Evolutionary conservation across 2,329 filamentous ascomycete genomes (phyloP).

Genomic region (Fusarium nygamai): DNA sequence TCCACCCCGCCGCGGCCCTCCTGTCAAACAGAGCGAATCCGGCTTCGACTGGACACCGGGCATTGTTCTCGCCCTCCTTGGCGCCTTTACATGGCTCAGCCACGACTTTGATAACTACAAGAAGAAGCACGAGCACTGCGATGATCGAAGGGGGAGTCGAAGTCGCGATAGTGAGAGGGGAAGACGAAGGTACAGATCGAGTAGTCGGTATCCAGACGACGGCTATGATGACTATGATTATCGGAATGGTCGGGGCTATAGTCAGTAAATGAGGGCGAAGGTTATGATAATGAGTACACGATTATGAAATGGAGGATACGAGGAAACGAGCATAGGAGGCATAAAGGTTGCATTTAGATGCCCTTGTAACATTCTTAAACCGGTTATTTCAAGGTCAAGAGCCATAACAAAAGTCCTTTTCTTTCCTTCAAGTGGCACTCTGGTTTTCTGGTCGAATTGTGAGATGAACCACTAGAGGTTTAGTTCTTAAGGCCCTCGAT

Average conservation of each 20-base stretch:
- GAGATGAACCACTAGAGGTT: too few relatives aligned
- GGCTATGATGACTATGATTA: constrained; percentile 23
- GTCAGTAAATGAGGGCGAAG: neutral
- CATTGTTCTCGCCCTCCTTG: constrained; percentile 51
- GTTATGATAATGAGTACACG: constrained; percentile 8
- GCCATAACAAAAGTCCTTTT: neutral
- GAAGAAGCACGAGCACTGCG: constrained; percentile 4
- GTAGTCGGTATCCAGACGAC: constrained; percentile 5
- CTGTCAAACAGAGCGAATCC: constrained; percentile 45
- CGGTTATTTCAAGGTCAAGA: neutral
- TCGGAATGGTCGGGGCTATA: constrained; percentile 18
- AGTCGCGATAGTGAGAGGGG: constrained; percentile 27
- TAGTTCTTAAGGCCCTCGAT: neutral
- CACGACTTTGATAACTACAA: constrained; percentile 47
- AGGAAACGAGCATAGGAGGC: neutral
- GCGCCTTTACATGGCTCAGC: constrained; percentile 50
- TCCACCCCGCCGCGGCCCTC: constrained; percentile 34
- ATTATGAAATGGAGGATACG: neutral
- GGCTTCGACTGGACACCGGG: constrained; percentile 55
- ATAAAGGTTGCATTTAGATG: neutral
- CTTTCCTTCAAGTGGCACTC: neutral
- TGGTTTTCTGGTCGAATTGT: too few relatives aligned
- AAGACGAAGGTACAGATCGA: constrained; percentile 19
- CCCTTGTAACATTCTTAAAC: neutral
- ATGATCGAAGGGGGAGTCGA: neutral